phyloP scores from a whole-genome alignment of 805 yeast genomes.

The Wickerhamomyces xylosicus region DNA sequence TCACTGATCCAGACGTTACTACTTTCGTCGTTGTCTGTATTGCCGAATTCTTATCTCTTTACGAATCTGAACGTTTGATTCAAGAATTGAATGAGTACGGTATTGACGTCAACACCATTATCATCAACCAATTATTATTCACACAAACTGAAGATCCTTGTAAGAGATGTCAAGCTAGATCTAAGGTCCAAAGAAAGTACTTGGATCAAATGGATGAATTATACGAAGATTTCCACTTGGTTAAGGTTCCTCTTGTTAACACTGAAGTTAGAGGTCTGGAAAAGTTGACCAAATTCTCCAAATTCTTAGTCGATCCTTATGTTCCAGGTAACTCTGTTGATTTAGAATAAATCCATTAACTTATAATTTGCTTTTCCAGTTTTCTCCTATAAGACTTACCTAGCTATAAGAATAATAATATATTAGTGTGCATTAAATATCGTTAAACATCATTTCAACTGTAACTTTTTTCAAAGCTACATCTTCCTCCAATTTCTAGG shows the following conservation, averaged over 20 bases:
- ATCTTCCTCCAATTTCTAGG: conserved; percentile 18
- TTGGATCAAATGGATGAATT: conserved; percentile 91
- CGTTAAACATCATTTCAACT: background rate
- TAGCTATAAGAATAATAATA: no score
- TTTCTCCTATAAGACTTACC: no score
- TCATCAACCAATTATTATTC: conserved; percentile 86
- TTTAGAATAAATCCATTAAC: conserved; percentile 7
- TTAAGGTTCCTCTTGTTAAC: conserved; percentile 91
- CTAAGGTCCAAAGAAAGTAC: conserved; percentile 94
- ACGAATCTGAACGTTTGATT: conserved; percentile 95
- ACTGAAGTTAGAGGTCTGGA: conserved; percentile 91
- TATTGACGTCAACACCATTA: conserved; percentile 94
- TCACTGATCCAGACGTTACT: conserved; percentile 91
- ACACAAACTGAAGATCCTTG: conserved; percentile 73
- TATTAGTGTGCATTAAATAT: background rate
- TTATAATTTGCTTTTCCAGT: no score
- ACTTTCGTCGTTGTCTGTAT: conserved; percentile 96
- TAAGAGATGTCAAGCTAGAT: conserved; percentile 83
- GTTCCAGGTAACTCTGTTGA: conserved; percentile 37
- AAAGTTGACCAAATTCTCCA: conserved; percentile 74
- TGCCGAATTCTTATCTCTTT: conserved; percentile 89
- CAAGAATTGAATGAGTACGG: conserved; percentile 92
- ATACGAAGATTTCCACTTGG: conserved; percentile 94
- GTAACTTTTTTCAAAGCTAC: conserved; percentile 3
- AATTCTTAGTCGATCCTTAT: conserved; percentile 69